Conservation (phyloP, 2,329 filamentous ascomycete genomes). For the Botrytis fragariae region DNA sequence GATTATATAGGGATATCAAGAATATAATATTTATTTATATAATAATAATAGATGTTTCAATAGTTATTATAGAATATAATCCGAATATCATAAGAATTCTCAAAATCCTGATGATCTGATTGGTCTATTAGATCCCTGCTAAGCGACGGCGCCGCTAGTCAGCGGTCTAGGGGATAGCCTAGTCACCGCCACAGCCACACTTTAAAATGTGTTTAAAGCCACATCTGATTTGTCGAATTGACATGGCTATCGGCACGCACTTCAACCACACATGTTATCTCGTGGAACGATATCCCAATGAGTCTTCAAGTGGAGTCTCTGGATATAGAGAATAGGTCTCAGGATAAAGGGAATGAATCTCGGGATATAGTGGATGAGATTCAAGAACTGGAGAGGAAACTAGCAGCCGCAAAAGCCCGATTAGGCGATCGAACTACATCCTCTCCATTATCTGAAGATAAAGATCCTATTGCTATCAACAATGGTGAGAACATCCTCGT, state of each 20-base stretch:
- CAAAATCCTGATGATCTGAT: too few relatives aligned
- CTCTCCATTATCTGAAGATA: slow-evolving; percentile 27
- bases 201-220: slow-evolving; percentile 12
- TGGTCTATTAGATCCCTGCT: too few relatives aligned
- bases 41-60: too few relatives aligned
- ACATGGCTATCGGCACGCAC: background rate
- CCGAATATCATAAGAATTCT: too few relatives aligned
- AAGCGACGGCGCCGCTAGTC: too few relatives aligned
- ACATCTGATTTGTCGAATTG: background rate
- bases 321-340: background rate
- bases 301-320: slow-evolving; percentile 17
- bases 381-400: slow-evolving; percentile 51
- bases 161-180: background rate
- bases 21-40: too few relatives aligned
- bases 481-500: background rate
- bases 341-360: slow-evolving; percentile 33
- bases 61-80: too few relatives aligned
- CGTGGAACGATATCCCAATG: slow-evolving; percentile 4
- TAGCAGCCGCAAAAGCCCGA: slow-evolving; percentile 44
- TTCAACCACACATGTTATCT: background rate
- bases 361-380: slow-evolving; percentile 52
- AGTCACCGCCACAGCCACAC: slow-evolving; percentile 12
- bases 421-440: slow-evolving; percentile 39
- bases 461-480: slow-evolving; percentile 24
- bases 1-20: too few relatives aligned